Percentiles rank a stretch among this genome's conserved stretches.
phyloP scores from a whole-genome alignment of 2,329 filamentous ascomycete genomes.

The Epichloe brachyelytri region DNA sequence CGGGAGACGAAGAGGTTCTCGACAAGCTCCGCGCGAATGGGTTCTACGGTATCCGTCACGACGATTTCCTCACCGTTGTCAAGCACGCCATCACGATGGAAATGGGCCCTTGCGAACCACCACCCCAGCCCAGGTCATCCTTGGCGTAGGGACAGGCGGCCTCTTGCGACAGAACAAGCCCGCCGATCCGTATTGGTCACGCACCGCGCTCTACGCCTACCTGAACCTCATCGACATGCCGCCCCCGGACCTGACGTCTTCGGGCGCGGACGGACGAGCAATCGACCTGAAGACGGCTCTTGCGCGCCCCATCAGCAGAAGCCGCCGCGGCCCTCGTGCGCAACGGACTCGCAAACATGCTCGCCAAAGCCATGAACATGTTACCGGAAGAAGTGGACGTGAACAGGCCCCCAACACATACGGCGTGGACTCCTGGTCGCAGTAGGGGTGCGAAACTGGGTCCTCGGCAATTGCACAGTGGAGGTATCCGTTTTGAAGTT shows the following conservation, averaged over 20 bases:
- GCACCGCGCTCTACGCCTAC: conserved; percentile 33
- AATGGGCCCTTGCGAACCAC: conserved; percentile 10
- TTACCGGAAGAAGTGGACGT: conserved; percentile 31
- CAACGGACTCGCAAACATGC: conserved; percentile 25
- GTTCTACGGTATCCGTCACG: conserved; percentile 40
- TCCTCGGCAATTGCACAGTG: conserved; percentile 29
- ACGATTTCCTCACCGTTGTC: conserved; percentile 35
- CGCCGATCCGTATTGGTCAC: conserved; percentile 41
- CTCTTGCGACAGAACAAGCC: conserved; percentile 38
- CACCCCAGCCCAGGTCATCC: conserved; percentile 35
- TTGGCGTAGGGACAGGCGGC: conserved; percentile 41
- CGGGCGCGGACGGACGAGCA: conserved; percentile 6
- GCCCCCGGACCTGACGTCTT: conserved; percentile 13
- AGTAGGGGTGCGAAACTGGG: conserved; percentile 39
- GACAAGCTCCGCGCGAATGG: conserved; percentile 36
- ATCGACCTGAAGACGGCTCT: conserved; percentile 21
- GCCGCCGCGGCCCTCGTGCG: conserved; percentile 23
- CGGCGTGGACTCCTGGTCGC: conserved; percentile 41
- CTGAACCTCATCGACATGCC: conserved; percentile 36
- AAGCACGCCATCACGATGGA: conserved; percentile 31
- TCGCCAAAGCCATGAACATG: conserved; percentile 33
- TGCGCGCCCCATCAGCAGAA: conserved; percentile 13
- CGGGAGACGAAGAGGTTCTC: conserved; percentile 32
- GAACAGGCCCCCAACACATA: conserved; percentile 29
- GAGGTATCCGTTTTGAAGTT: conserved; percentile 34